These are phyloP conservation scores for Russula abietina DNA, from an alignment of 768 basidiomycete genomes.

Conservation along the genomic window DNA sequence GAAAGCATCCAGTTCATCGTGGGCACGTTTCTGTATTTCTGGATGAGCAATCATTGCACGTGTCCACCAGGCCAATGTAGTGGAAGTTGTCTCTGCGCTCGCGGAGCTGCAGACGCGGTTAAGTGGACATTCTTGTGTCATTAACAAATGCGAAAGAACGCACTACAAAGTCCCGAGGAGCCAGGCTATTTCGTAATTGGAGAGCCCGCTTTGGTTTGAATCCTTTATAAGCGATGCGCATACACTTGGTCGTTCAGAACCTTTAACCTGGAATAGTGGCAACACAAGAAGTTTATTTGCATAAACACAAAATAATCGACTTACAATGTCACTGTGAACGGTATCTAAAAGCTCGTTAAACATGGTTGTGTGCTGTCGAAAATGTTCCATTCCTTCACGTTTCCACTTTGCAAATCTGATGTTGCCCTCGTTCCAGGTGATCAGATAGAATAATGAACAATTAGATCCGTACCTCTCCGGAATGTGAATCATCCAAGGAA, in stretches of 20 bases:
- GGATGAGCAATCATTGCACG: conserved; percentile 24
- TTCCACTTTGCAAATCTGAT: conserved; percentile 14
- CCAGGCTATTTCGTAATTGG: conserved; percentile 19
- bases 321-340: neutral
- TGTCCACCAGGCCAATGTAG: conserved; percentile 12
- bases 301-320: neutral
- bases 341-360: conserved; percentile 6
- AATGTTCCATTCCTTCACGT: conserved; percentile 2
- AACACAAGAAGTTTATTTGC: neutral
- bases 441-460: too few relatives aligned
- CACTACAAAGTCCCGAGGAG: conserved; percentile 20
- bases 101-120: neutral
- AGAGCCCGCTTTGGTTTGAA: conserved; percentile 8
- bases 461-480: neutral
- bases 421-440: neutral
- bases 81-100: conserved; percentile 10
- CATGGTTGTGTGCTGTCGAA: neutral
- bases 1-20: conserved; percentile 5
- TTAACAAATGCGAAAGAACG: neutral
- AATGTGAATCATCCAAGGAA: conserved; percentile 21
- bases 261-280: neutral
- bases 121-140: neutral
- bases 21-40: conserved; percentile 9
- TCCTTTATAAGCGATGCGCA: conserved; percentile 8
- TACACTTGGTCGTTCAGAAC: conserved; percentile 6